A percentile compares a stretch with the other conserved stretches of the same genome.
phyloP scores from a whole-genome alignment of 306 rosid species.

The Cicer yamashitae region DNA sequence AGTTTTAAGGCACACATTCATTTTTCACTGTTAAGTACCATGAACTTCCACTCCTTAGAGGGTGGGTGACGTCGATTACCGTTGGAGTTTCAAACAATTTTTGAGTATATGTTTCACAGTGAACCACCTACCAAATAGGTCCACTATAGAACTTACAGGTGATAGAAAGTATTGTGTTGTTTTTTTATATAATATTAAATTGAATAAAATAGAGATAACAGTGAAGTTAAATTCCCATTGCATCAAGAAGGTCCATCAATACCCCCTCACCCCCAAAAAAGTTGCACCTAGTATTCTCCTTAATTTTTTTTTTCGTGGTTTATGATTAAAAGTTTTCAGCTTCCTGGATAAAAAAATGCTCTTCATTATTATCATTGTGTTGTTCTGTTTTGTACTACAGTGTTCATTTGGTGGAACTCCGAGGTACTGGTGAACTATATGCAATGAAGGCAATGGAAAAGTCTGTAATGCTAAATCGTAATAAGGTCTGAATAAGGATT shows the following conservation, averaged over 20 bases:
- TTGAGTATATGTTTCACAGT: not conserved
- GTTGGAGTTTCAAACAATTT: not conserved
- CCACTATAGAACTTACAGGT: not conserved
- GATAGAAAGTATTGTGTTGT: not conserved
- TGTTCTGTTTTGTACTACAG: conserved; percentile 58
- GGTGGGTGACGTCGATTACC: no score
- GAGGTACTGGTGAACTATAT: conserved; percentile 74
- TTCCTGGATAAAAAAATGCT: conserved; percentile 12
- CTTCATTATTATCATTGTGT: conserved; percentile 13
- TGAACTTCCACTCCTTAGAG: no score
- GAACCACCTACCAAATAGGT: not conserved
- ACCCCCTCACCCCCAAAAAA: no score
- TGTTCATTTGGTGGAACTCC: conserved; percentile 91
- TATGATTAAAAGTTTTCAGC: conserved; percentile 5
- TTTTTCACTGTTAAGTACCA: not conserved
- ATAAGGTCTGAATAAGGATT: conserved; percentile 69
- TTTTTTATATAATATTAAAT: not conserved
- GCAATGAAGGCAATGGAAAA: conserved; percentile 99
- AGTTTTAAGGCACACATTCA: not conserved
- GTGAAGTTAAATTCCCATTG: no score
- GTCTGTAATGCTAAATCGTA: conserved; percentile 81
- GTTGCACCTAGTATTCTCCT: not conserved
- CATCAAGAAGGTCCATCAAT: no score
- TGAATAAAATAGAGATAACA: no score
- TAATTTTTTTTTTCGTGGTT: not conserved